Evolutionary conservation across 2,329 filamentous ascomycete species (phyloP).

Genomic region (Penicillium occitanis): DNA sequence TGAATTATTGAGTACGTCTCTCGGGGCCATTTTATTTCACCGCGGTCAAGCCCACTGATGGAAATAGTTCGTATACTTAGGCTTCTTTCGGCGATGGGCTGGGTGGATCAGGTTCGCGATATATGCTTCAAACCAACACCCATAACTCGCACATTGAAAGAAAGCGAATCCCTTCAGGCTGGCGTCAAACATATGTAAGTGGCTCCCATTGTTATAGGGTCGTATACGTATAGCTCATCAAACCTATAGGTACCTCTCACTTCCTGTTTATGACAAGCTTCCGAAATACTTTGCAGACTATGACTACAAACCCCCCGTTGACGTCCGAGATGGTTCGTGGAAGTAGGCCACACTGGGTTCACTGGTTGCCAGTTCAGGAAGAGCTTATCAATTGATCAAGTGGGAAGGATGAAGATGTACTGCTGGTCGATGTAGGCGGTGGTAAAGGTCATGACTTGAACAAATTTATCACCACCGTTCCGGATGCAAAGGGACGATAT

Average conservation of each 20-base stretch:
- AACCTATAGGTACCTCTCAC: background rate
- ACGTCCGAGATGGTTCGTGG: constrained; percentile 21
- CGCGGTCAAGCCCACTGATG: background rate
- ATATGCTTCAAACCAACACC: constrained; percentile 14
- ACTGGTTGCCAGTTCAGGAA: constrained; percentile 29
- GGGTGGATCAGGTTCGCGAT: constrained; percentile 16
- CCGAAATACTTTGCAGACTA: constrained; percentile 14
- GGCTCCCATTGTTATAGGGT: background rate
- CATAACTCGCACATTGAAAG: constrained; percentile 15
- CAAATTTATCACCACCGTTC: constrained; percentile 37
- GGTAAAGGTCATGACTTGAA: constrained; percentile 28
- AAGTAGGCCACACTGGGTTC: constrained; percentile 24
- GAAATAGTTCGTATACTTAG: constrained; percentile 17
- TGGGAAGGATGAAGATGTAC: constrained; percentile 18
- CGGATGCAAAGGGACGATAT: constrained; percentile 42
- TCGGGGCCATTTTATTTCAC: background rate
- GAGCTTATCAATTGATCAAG: constrained; percentile 24
- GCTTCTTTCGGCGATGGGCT: constrained; percentile 17
- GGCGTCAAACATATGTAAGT: constrained; percentile 16
- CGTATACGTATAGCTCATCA: background rate
- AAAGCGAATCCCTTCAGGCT: constrained; percentile 13
- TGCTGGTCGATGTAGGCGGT: constrained; percentile 32
- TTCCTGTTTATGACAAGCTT: constrained; percentile 18
- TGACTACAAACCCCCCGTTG: constrained; percentile 20
- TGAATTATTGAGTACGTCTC: constrained; percentile 15